Percentiles rank a stretch among this genome's conserved stretches.
Evolutionary conservation across 176 grass and related monocot genomes (phyloP).

Genomic region (Triticum timopheevii): DNA sequence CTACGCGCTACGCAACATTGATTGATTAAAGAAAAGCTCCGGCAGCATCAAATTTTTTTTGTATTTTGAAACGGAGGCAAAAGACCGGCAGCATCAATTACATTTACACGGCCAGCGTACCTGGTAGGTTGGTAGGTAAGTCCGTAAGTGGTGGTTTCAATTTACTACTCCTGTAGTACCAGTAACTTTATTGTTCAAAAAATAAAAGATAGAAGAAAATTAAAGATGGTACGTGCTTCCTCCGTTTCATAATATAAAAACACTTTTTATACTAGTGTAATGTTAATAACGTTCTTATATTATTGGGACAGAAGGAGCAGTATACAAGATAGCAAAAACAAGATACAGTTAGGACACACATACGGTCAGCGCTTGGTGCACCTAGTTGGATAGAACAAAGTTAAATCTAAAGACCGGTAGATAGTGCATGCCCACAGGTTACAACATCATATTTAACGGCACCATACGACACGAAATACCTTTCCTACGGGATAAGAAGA

Average conservation of each 20-base stretch:
- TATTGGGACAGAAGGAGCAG: too few species aligned
- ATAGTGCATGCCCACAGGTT: neutral
- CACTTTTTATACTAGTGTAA: too few species aligned
- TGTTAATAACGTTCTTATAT: too few species aligned
- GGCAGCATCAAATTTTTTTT: neutral
- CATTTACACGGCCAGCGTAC: neutral
- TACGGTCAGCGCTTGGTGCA: neutral
- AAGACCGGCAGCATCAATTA: neutral
- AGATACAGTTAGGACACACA: neutral
- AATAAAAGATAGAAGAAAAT: neutral
- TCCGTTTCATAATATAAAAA: too few species aligned
- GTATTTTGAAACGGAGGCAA: too few species aligned
- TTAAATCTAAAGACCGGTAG: neutral
- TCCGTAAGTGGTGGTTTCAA: neutral
- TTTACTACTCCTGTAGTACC: neutral
- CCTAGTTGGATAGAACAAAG: neutral
- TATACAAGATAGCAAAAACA: too few species aligned
- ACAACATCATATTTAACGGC: neutral
- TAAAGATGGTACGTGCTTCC: neutral
- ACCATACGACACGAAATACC: neutral
- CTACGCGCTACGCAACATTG: slow-evolving; percentile 22
- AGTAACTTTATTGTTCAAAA: neutral
- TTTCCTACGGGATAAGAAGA: neutral
- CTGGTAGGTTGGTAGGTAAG: neutral
- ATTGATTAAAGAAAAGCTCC: neutral